Conservation (phyloP, 345 rosid species). For the Eucalyptus polyanthemos region DNA sequence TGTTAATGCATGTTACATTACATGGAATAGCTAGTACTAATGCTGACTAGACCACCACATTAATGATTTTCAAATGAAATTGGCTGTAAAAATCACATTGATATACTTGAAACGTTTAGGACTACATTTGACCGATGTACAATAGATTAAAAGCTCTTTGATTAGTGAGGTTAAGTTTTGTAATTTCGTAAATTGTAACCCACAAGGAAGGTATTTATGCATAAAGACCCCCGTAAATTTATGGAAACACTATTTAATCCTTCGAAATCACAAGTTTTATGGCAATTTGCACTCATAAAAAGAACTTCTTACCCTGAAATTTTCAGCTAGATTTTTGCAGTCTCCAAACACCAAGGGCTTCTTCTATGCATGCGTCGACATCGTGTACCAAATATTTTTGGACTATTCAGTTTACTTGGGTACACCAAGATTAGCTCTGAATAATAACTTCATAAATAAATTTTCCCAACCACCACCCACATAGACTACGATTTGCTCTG, state of each 20-base stretch:
- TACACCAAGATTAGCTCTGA: background rate
- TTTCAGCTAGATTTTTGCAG: background rate
- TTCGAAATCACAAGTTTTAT: background rate
- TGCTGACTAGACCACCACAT: rapidly evolving
- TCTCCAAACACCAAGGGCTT: background rate
- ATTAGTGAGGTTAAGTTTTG: background rate
- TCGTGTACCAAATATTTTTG: background rate
- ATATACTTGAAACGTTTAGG: background rate
- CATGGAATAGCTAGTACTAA: rapidly evolving
- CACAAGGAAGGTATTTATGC: background rate
- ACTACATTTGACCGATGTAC: rapidly evolving
- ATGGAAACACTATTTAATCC: background rate
- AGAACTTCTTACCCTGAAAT: background rate
- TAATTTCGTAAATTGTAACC: background rate
- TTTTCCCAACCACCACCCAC: background rate
- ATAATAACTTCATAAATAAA: background rate
- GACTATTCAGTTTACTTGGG: background rate
- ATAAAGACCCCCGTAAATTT: background rate
- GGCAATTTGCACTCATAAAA: background rate
- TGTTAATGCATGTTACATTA: rapidly evolving
- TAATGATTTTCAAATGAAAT: background rate
- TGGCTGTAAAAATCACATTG: rapidly evolving
- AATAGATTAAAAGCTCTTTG: background rate
- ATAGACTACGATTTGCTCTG: background rate
- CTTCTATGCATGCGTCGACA: background rate